phyloP scores from a whole-genome alignment of 2,329 filamentous ascomycete genomes.

The Fusarium pseudocircinatum region DNA sequence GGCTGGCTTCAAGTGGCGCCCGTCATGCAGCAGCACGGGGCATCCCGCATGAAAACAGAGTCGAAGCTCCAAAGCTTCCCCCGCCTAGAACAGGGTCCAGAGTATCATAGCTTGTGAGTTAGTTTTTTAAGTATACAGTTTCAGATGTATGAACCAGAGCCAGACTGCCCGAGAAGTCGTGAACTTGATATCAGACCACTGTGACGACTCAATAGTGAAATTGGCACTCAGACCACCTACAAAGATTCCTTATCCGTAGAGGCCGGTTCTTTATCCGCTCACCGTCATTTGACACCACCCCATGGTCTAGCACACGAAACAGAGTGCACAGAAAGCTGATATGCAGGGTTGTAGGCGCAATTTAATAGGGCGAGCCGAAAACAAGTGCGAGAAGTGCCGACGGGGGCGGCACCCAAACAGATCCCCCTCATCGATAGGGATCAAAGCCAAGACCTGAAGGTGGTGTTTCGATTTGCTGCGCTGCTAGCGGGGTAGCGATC shows the following conservation, averaged over 20 bases:
- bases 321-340: constrained; percentile 23
- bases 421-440: constrained; percentile 25
- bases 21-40: constrained; percentile 38
- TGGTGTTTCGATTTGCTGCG: constrained; percentile 28
- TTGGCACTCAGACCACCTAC: constrained; percentile 2
- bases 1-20: constrained; percentile 26
- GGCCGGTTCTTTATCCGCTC: constrained; percentile 24
- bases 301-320: constrained; percentile 21
- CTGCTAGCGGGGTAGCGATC: constrained; percentile 27
- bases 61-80: constrained; percentile 25
- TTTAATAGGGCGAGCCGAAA: constrained; percentile 29
- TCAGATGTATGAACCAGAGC: background rate
- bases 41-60: constrained; percentile 36
- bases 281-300: constrained; percentile 42
- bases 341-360: constrained; percentile 29
- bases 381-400: constrained; percentile 38
- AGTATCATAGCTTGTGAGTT: constrained; percentile 8
- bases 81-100: constrained; percentile 25
- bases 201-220: background rate
- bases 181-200: background rate
- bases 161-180: background rate
- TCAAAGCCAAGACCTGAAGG: constrained; percentile 28
- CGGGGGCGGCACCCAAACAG: constrained; percentile 33
- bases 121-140: background rate
- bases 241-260: constrained; percentile 10